Percentiles rank a stretch among this genome's conserved stretches.
phyloP scores from a whole-genome alignment of 2,329 filamentous ascomycete species.

The Hypoxylon sp. region DNA sequence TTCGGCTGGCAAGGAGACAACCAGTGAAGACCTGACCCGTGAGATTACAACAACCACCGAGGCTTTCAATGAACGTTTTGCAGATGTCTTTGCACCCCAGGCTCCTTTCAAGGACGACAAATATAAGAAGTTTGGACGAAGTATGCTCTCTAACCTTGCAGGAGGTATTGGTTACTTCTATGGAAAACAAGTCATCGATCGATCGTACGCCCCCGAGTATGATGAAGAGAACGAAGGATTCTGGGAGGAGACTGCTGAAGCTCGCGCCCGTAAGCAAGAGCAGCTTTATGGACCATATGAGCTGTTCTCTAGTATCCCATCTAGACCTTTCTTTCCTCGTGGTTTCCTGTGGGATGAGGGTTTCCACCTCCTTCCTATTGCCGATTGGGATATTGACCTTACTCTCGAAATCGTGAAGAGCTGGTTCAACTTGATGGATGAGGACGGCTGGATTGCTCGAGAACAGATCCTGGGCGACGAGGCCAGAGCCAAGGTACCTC shows the following conservation, averaged over 20 bases:
- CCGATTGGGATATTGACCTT: constrained; percentile 94
- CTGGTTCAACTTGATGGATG: constrained; percentile 96
- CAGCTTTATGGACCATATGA: constrained; percentile 83
- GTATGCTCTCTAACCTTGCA: constrained; percentile 91
- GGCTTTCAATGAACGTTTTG: constrained; percentile 78
- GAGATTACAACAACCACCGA: constrained; percentile 72
- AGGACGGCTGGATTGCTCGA: constrained; percentile 95
- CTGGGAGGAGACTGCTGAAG: constrained; percentile 89
- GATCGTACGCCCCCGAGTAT: constrained; percentile 90
- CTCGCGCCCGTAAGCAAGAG: constrained; percentile 73
- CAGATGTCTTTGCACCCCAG: constrained; percentile 74
- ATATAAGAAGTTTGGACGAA: constrained; percentile 83
- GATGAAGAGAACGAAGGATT: constrained; percentile 95
- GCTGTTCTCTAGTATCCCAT: constrained; percentile 90
- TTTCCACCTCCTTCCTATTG: constrained; percentile 89
- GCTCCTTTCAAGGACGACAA: constrained; percentile 77
- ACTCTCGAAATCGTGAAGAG: constrained; percentile 88
- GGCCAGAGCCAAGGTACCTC: constrained; percentile 91
- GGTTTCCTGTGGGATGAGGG: constrained; percentile 99
- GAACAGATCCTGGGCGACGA: constrained; percentile 94
- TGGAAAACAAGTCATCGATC: constrained; percentile 86
- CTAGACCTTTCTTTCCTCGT: constrained; percentile 92
- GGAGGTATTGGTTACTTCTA: constrained; percentile 97
- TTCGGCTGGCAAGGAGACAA: constrained; percentile 66
- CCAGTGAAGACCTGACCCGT: constrained; percentile 70